phyloP scores from a whole-genome alignment of 306 rosid species.

The Dalbergia cultrata region DNA sequence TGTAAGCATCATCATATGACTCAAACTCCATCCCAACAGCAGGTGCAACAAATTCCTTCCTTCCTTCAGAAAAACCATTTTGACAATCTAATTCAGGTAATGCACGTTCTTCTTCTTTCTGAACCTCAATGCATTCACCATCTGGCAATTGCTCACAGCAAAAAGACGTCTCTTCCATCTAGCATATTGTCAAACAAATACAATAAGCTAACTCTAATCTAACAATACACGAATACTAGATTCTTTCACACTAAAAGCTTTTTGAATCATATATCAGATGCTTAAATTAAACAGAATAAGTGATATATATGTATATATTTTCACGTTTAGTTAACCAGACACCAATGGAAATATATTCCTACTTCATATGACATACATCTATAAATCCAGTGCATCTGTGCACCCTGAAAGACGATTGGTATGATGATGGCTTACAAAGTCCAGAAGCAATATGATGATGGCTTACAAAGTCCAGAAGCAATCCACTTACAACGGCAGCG shows the following conservation, averaged over 20 bases:
- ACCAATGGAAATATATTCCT: constrained; percentile 13
- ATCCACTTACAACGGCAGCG: too few relatives aligned
- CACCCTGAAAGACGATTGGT: too few relatives aligned
- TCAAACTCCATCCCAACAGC: constrained; percentile 97
- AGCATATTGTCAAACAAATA: constrained; percentile 42
- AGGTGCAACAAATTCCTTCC: constrained; percentile 79
- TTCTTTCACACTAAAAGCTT: constrained; percentile 20
- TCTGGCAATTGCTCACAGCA: constrained; percentile 61
- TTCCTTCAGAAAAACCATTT: constrained; percentile 62
- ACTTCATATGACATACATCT: background rate
- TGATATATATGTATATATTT: background rate
- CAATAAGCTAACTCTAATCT: constrained; percentile 39
- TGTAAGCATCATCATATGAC: constrained; percentile 94
- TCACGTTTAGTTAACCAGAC: background rate
- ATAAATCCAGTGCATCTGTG: too few relatives aligned
- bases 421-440: too few relatives aligned
- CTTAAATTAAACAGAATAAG: constrained; percentile 14
- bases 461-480: too few relatives aligned
- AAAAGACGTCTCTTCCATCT: constrained; percentile 76
- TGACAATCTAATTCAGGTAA: constrained; percentile 63
- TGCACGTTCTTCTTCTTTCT: constrained; percentile 58
- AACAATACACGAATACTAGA: constrained; percentile 22
- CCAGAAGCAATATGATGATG: too few relatives aligned
- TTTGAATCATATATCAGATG: constrained; percentile 30
- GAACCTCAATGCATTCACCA: constrained; percentile 65